These are phyloP conservation scores for Sphaerobolus stellatus DNA, from an alignment of 1,284 basidiomycete genomes.

Conservation along the genomic window DNA sequence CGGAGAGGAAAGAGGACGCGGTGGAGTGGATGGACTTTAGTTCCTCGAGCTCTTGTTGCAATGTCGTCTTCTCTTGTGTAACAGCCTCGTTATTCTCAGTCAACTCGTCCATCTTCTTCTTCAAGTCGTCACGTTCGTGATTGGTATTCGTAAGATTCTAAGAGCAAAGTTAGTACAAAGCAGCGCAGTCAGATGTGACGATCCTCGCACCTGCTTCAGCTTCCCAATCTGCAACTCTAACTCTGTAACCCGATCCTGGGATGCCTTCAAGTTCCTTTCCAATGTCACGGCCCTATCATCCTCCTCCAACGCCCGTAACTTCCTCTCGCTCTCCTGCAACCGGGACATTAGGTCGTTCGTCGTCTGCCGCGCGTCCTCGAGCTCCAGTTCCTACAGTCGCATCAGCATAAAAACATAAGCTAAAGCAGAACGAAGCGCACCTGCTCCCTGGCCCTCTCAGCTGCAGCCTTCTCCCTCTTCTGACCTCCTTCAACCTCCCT, in stretches of 20 bases:
- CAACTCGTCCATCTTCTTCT: constrained; percentile 42
- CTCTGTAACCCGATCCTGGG: constrained; percentile 76
- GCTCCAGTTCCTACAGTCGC: constrained; percentile 60
- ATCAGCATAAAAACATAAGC: constrained; percentile 15
- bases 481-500: no score
- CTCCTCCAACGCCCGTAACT: constrained; percentile 70
- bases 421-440: constrained; percentile 34
- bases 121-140: constrained; percentile 57
- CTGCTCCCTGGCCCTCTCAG: constrained; percentile 46
- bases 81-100: constrained; percentile 47
- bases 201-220: constrained; percentile 69
- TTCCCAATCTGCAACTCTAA: constrained; percentile 77
- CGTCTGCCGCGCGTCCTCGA: constrained; percentile 57
- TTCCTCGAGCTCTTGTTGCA: constrained; percentile 40
- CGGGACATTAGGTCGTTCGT: constrained; percentile 54
- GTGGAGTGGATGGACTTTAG: constrained; percentile 46
- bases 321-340: constrained; percentile 52
- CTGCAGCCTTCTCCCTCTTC: constrained; percentile 8
- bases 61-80: constrained; percentile 46
- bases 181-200: no score
- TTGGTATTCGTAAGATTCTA: constrained; percentile 61
- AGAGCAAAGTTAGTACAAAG: constrained; percentile 7
- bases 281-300: constrained; percentile 75
- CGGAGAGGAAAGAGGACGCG: constrained; percentile 45
- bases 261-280: constrained; percentile 69